phyloP scores from a whole-genome alignment of 495 filamentous ascomycete genomes.

The Parathielavia appendiculata region DNA sequence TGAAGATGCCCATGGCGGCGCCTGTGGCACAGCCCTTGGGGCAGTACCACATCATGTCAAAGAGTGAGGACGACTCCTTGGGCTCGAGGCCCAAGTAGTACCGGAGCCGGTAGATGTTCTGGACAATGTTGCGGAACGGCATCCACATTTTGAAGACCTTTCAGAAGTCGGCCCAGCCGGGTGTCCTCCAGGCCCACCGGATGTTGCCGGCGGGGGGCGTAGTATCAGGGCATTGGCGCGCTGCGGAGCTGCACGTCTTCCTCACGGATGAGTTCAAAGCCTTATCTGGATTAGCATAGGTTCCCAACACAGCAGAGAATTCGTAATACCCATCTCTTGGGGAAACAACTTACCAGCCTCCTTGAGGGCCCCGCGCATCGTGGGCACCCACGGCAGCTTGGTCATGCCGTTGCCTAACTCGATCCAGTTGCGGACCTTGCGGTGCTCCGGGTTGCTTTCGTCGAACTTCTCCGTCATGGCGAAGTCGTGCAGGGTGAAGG shows the following conservation, averaged over 20 bases:
- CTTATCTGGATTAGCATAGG: not conserved
- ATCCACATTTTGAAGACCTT: slow-evolving; percentile 20
- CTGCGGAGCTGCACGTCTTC: slow-evolving; percentile 19
- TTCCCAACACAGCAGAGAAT: not conserved
- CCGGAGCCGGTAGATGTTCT: slow-evolving; percentile 3
- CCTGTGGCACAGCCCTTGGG: slow-evolving; percentile 14
- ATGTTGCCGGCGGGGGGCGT: slow-evolving; percentile 20
- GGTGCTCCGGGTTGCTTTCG: slow-evolving; percentile 10
- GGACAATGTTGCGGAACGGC: slow-evolving; percentile 7
- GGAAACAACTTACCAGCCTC: slow-evolving; percentile 9
- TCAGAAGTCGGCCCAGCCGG: slow-evolving; percentile 20
- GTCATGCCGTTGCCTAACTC: slow-evolving; percentile 23
- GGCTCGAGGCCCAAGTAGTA: slow-evolving; percentile 11
- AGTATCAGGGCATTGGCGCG: slow-evolving; percentile 18
- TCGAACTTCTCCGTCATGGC: slow-evolving; percentile 25
- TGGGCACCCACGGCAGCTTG: slow-evolving; percentile 17
- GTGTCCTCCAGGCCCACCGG: slow-evolving; percentile 9
- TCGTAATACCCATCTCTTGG: no score
- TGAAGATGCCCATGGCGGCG: slow-evolving; percentile 19
- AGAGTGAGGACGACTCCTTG: slow-evolving; percentile 5
- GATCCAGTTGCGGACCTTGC: slow-evolving; percentile 21
- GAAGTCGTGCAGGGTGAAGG: slow-evolving; percentile 20
- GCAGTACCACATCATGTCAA: slow-evolving; percentile 26
- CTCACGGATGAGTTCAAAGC: slow-evolving; percentile 16
- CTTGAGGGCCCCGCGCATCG: slow-evolving; percentile 16